Conservation (phyloP, 1,139 yeast genomes). For the Blastobotrys raffinosifermentans region DNA sequence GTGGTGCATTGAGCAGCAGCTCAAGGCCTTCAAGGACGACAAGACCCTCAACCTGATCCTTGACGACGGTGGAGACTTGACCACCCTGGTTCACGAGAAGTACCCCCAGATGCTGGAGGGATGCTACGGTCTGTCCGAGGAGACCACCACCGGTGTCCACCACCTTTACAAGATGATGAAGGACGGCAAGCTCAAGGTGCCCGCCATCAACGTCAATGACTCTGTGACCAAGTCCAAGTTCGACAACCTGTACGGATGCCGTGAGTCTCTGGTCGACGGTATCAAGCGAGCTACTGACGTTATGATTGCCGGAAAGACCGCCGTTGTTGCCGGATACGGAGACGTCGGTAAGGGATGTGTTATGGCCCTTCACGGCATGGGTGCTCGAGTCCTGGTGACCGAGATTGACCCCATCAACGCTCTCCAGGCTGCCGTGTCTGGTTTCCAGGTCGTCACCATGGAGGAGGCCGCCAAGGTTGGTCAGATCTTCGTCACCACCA, state of each 20-base stretch:
- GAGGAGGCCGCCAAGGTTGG: constrained; percentile 90
- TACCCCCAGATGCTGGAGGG: constrained; percentile 96
- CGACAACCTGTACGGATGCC: constrained; percentile 99
- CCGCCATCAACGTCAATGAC: constrained; percentile 99
- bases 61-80: constrained; percentile 99
- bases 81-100: constrained; percentile 94
- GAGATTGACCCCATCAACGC: constrained; percentile 99
- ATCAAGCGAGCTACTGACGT: constrained; percentile 99
- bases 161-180: constrained; percentile 95
- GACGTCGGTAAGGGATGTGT: constrained; percentile 99
- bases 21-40: constrained; percentile 95
- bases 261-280: constrained; percentile 98
- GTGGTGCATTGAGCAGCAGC: constrained; percentile 99
- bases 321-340: constrained; percentile 99
- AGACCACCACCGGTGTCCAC: constrained; percentile 99
- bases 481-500: constrained; percentile 98
- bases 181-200: constrained; percentile 89
- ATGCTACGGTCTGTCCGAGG: constrained; percentile 97
- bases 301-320: constrained; percentile 99
- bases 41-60: constrained; percentile 94
- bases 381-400: constrained; percentile 97
- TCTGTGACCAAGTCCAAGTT: constrained; percentile 99
- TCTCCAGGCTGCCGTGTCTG: constrained; percentile 98
- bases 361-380: constrained; percentile 98
- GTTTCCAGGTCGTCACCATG: constrained; percentile 96